Base-by-base conservation (phyloP, 306 rosid genomes). In the Arachis hypogaea region DNA sequence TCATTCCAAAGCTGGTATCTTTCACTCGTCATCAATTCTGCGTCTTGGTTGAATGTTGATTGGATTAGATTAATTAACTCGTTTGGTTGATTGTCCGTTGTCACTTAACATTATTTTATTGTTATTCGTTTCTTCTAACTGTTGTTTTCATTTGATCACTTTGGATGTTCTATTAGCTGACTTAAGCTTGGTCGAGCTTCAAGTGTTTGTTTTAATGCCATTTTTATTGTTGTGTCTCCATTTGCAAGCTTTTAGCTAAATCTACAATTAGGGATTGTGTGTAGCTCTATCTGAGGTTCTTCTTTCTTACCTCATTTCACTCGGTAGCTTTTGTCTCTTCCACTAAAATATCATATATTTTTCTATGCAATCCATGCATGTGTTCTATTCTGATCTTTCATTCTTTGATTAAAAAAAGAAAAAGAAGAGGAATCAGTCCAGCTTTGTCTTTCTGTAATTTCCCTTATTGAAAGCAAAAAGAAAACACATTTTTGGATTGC, bases 261-360 rank as follows among this genome's bases (percentile, higher is more conserved):
- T 76, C 58, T 69, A 11, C 38, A 64, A 30, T 61, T 62, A 68
- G 41, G 36, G 42, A 33, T 33, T 33, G 38, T 14, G 54, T 50
- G 41, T 49, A 18, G 40, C 54, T 43, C 52, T 55, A 63, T 49
- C 44, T 55, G 71, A 67, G 18, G 46, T 55, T 66, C 42, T 66
- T 69, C 65, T 80, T 59, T 77, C 83, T 67, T 73, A 59, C 80
- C 41, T 79, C 76, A 68, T 84, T 47, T 46, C 73, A 61, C 44
- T 57, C 65, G 77, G 71, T 77, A 61, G 75, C 59, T 61, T 80
- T 82, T 85, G 84, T 72, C 84, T 67, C 50, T 68, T 59, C 7
- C 68, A 43, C 16, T 59, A 43, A 16, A 59, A 5, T 68, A 28
- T 28, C 12, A 52, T 52, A 3, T 5, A 4, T 56, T n/a, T 68